These are phyloP conservation scores for Vicia villosa DNA, from an alignment of 306 rosid genomes.

Conservation along the genomic window DNA sequence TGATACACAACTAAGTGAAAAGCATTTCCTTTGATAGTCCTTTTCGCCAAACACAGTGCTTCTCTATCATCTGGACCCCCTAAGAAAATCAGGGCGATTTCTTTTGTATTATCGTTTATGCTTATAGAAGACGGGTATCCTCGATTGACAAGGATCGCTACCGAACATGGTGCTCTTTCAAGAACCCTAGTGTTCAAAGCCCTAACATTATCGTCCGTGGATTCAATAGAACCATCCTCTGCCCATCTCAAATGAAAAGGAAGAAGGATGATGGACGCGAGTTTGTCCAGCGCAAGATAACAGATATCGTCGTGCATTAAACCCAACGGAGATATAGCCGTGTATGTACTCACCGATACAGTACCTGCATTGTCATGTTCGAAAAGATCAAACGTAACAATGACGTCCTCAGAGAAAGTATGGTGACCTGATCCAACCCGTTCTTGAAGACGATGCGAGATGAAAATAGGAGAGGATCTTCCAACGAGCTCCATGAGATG, in stretches of 20 bases:
- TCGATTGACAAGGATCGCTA: conserved; percentile 1
- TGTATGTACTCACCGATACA: background rate
- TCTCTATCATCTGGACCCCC: conserved; percentile 22
- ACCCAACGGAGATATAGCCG: background rate
- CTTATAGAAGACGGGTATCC: background rate
- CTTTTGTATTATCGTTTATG: background rate
- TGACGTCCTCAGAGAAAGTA: background rate
- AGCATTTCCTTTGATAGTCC: background rate
- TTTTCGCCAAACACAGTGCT: conserved; percentile 18
- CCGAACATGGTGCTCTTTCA: conserved; percentile 14
- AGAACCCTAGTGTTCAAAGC: background rate
- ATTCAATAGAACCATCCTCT: conserved; percentile 5
- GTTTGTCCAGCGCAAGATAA: conserved; percentile 19
- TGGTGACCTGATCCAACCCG: background rate
- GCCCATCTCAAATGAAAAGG: conserved; percentile 7
- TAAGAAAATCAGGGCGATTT: background rate
- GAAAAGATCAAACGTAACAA: conserved; percentile 10
- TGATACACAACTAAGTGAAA: conserved; percentile 2
- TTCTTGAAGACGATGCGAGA: background rate
- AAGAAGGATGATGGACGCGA: conserved; percentile 4
- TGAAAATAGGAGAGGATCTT: background rate
- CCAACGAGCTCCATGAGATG: conserved; percentile 20
- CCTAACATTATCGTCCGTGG: background rate
- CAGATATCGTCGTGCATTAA: conserved; percentile 16
- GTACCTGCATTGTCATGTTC: conserved; percentile 6